Percentiles rank a stretch among this genome's conserved stretches.
Evolutionary conservation across 1,139 yeast species (phyloP).

Genomic region (Hemisphaericaspora subhashii): DNA sequence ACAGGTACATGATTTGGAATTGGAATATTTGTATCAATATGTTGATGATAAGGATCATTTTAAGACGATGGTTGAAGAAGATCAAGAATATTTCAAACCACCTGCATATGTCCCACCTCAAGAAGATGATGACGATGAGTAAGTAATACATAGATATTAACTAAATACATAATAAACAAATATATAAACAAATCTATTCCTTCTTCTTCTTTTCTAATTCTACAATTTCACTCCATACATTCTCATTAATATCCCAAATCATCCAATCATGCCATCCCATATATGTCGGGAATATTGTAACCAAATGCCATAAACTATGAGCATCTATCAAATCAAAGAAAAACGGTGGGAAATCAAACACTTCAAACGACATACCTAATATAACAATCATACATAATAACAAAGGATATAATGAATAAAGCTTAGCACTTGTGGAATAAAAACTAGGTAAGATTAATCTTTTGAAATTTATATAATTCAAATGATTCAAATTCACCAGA

Average conservation of each 20-base stretch:
- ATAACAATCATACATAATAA: slow-evolving; percentile 52
- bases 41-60: slow-evolving; percentile 66
- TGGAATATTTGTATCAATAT: slow-evolving; percentile 79
- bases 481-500: slow-evolving; percentile 20
- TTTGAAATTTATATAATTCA: slow-evolving; percentile 25
- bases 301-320: slow-evolving; percentile 89
- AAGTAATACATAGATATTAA: background rate
- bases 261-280: slow-evolving; percentile 52
- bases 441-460: slow-evolving; percentile 33
- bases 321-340: slow-evolving; percentile 74
- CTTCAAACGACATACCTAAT: slow-evolving; percentile 80
- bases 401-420: slow-evolving; percentile 44
- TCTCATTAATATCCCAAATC: slow-evolving; percentile 45
- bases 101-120: slow-evolving; percentile 47
- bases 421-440: slow-evolving; percentile 37
- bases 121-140: slow-evolving; percentile 25
- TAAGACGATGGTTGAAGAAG: slow-evolving; percentile 58
- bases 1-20: slow-evolving; percentile 90
- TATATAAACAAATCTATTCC: slow-evolving; percentile 6
- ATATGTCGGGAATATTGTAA: slow-evolving; percentile 63
- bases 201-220: slow-evolving; percentile 14
- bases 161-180: slow-evolving; percentile 1
- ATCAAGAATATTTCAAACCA: slow-evolving; percentile 75
- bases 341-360: slow-evolving; percentile 83
- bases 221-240: slow-evolving; percentile 22